A percentile compares a stretch with the other conserved stretches of the same genome.
Evolutionary conservation across 805 yeast species (phyloP).

Genomic region (Priceomyces haplophilus): DNA sequence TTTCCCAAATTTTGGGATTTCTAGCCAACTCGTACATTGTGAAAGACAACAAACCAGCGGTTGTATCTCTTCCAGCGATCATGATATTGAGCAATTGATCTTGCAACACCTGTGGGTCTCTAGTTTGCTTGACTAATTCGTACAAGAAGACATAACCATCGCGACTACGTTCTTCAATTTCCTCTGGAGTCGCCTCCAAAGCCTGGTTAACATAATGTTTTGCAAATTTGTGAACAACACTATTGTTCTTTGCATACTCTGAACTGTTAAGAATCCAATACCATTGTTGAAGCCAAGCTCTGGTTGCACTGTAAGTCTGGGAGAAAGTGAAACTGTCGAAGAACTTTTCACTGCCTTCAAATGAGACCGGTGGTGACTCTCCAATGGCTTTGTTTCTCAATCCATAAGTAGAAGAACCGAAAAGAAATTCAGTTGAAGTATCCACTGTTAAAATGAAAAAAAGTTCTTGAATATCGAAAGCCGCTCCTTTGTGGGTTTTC

Average conservation of each 20-base stretch:
- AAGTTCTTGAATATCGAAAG: conserved; percentile 37
- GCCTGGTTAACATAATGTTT: conserved; percentile 31
- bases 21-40: conserved; percentile 33
- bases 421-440: conserved; percentile 40
- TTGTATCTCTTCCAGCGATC: conserved; percentile 43
- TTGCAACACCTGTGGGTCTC: conserved; percentile 32
- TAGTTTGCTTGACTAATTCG: conserved; percentile 37
- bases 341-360: conserved; percentile 33
- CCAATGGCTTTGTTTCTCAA: conserved; percentile 28
- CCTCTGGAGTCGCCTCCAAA: conserved; percentile 21
- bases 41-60: conserved; percentile 39
- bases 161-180: conserved; percentile 23
- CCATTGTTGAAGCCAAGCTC: conserved; percentile 23
- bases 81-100: conserved; percentile 40
- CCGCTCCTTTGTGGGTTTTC: conserved; percentile 20
- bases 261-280: conserved; percentile 23
- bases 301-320: conserved; percentile 28
- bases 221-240: conserved; percentile 26
- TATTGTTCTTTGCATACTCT: conserved; percentile 22
- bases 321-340: conserved; percentile 34
- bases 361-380: conserved; percentile 8
- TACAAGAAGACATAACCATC: conserved; percentile 36
- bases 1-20: conserved; percentile 29
- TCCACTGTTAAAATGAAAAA: conserved; percentile 40
- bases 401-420: conserved; percentile 37